Percentiles rank a stretch among this genome's conserved stretches.
These are phyloP conservation scores for Pisolithus orientalis DNA, from an alignment of 768 basidiomycete genomes.

Conservation along the genomic window DNA sequence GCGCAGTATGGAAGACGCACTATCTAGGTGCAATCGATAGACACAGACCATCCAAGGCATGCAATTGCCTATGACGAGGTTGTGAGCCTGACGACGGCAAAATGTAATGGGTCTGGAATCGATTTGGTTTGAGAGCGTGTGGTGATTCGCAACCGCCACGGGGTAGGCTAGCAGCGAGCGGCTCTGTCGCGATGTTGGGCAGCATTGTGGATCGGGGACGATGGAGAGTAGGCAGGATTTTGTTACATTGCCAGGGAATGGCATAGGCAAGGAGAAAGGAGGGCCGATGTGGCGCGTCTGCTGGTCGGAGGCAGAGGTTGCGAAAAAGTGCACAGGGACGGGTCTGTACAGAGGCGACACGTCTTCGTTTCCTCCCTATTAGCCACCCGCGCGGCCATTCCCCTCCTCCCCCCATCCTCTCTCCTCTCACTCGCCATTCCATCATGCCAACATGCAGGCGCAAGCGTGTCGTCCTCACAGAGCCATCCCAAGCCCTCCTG, in stretches of 20 bases:
- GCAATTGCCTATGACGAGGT: too few relatives aligned
- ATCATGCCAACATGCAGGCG: constrained; percentile 84
- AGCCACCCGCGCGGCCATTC: constrained; percentile 52
- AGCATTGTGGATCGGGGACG: not conserved
- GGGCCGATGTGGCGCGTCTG: constrained; percentile 12
- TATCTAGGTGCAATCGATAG: too few relatives aligned
- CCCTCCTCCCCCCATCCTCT: constrained; percentile 47
- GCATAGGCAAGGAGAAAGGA: constrained; percentile 5
- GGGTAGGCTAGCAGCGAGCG: not conserved
- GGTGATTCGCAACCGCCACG: too few relatives aligned
- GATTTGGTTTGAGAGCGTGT: too few relatives aligned
- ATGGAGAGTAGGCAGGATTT: not conserved
- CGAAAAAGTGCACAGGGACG: constrained; percentile 24
- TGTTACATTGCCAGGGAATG: not conserved
- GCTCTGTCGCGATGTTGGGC: not conserved
- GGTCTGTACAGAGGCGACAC: constrained; percentile 28
- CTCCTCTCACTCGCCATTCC: constrained; percentile 37
- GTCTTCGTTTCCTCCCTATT: constrained; percentile 48
- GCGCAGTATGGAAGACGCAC: too few relatives aligned
- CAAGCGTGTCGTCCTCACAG: constrained; percentile 85
- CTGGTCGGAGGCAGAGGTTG: constrained; percentile 19
- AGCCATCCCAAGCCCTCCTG: constrained; percentile 67
- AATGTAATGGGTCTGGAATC: too few relatives aligned
- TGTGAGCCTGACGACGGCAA: too few relatives aligned
- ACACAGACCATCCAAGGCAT: too few relatives aligned